phyloP scores from a whole-genome alignment of 2,329 filamentous ascomycete genomes.

The Didymella segeticola region DNA sequence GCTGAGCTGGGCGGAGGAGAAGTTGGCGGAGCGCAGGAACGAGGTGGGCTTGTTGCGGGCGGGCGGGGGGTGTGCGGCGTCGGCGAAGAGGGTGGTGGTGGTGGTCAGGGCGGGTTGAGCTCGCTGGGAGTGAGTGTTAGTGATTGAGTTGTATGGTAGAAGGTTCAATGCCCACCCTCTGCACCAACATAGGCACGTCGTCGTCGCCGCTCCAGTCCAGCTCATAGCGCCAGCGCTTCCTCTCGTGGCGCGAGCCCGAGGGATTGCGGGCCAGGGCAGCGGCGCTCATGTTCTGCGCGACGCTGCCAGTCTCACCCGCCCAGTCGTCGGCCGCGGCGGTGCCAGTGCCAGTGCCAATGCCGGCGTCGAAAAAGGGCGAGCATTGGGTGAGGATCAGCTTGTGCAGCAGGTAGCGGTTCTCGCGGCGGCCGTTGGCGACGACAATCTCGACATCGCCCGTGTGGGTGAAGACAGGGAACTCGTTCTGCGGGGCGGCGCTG shows the following conservation, averaged over 20 bases:
- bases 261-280: slow-evolving; percentile 50
- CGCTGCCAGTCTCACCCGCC: slow-evolving; percentile 55
- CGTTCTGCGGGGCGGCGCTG: slow-evolving; percentile 77
- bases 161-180: slow-evolving; percentile 63
- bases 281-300: slow-evolving; percentile 31
- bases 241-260: slow-evolving; percentile 52
- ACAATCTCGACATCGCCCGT: slow-evolving; percentile 93
- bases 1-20: slow-evolving; percentile 79
- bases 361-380: slow-evolving; percentile 92
- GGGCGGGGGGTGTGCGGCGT: slow-evolving; percentile 50
- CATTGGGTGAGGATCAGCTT: slow-evolving; percentile 85
- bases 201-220: slow-evolving; percentile 75
- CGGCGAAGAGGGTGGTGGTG: slow-evolving; percentile 65
- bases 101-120: slow-evolving; percentile 52
- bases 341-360: too few relatives aligned
- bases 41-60: slow-evolving; percentile 71
- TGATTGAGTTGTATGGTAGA: not conserved
- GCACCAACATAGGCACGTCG: slow-evolving; percentile 87
- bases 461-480: slow-evolving; percentile 89
- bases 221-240: slow-evolving; percentile 83
- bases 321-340: slow-evolving; percentile 82
- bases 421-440: slow-evolving; percentile 71
- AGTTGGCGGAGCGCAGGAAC: slow-evolving; percentile 69
- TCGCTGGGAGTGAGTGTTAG: slow-evolving; percentile 20
- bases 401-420: slow-evolving; percentile 87